Percentiles rank a stretch among this genome's conserved stretches.
Conservation (phyloP, 176 grass and related monocot genomes). For the Zoysia pacifica region DNA sequence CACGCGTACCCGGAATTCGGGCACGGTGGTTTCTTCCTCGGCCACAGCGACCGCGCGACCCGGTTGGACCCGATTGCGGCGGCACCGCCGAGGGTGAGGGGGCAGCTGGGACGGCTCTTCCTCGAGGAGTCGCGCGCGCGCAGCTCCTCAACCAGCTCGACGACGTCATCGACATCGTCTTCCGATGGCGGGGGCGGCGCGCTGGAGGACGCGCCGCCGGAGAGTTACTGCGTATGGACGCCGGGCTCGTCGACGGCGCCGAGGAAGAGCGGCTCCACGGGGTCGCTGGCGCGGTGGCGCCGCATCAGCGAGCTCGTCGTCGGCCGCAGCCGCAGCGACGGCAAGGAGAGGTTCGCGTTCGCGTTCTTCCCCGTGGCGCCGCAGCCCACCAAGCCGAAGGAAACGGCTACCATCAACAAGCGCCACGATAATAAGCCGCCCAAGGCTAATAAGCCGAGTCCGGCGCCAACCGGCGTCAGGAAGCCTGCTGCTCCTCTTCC, state of each 20-base stretch:
- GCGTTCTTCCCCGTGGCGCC: conserved; percentile 53
- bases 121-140: conserved; percentile 67
- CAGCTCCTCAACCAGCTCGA: conserved; percentile 33
- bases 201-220: conserved; percentile 51
- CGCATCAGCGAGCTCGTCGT: conserved; percentile 77
- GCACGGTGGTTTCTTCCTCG: background rate
- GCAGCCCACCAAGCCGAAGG: background rate
- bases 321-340: conserved; percentile 86
- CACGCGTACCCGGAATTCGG: conserved; percentile 67
- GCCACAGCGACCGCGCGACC: too few species aligned
- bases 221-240: conserved; percentile 72
- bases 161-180: conserved; percentile 38
- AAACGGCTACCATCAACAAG: too few species aligned
- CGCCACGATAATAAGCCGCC: too few species aligned
- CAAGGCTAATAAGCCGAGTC: conserved; percentile 7
- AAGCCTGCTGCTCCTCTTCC: background rate
- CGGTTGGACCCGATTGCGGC: too few species aligned
- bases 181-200: background rate
- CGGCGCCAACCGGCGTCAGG: background rate
- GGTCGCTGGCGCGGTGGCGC: conserved; percentile 81
- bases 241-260: conserved; percentile 13
- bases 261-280: conserved; percentile 81
- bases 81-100: conserved; percentile 13
- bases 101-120: conserved; percentile 57
- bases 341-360: conserved; percentile 76